These are phyloP conservation scores for Tetrapisispora fleetii DNA, from an alignment of 805 yeast genomes.

Conservation along the genomic window DNA sequence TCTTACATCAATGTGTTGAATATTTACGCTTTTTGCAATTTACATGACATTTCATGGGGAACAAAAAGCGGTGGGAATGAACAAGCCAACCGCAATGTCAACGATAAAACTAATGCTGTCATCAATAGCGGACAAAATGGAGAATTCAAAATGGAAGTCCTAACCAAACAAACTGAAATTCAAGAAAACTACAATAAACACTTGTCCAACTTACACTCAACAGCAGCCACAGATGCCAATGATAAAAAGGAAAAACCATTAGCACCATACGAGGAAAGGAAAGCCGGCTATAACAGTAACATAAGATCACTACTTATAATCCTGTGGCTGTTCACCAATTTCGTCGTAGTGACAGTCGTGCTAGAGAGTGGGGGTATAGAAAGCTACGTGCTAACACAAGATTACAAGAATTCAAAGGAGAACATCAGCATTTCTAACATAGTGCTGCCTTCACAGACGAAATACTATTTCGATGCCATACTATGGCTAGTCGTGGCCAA, in stretches of 20 bases:
- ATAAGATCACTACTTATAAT: slow-evolving; percentile 83
- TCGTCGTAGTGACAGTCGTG: slow-evolving; percentile 71
- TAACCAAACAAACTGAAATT: slow-evolving; percentile 67
- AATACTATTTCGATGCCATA: slow-evolving; percentile 69
- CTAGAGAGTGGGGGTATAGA: slow-evolving; percentile 74
- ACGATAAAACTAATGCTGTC: slow-evolving; percentile 61
- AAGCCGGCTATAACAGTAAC: slow-evolving; percentile 79
- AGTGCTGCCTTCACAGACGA: slow-evolving; percentile 35
- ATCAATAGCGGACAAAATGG: slow-evolving; percentile 65
- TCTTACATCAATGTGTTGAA: slow-evolving; percentile 83
- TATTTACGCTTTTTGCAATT: slow-evolving; percentile 91
- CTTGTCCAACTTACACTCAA: slow-evolving; percentile 41
- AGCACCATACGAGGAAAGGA: slow-evolving; percentile 39
- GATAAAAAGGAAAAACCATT: slow-evolving; percentile 22
- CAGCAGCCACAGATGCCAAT: slow-evolving; percentile 28
- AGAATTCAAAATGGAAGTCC: slow-evolving; percentile 57
- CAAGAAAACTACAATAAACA: slow-evolving; percentile 64
- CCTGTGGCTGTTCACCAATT: slow-evolving; percentile 80
- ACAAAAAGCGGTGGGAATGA: slow-evolving; percentile 52
- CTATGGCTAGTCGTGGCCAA: slow-evolving; percentile 89
- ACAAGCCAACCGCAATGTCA: slow-evolving; percentile 33
- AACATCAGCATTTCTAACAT: slow-evolving; percentile 1
- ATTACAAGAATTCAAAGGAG: slow-evolving; percentile 10
- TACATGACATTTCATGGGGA: slow-evolving; percentile 97
- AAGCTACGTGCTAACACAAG: slow-evolving; percentile 22